Percentiles rank a stretch among this genome's conserved stretches.
These are phyloP conservation scores for Eucalyptus globulus DNA, from an alignment of 345 rosid species.

Conservation along the genomic window DNA sequence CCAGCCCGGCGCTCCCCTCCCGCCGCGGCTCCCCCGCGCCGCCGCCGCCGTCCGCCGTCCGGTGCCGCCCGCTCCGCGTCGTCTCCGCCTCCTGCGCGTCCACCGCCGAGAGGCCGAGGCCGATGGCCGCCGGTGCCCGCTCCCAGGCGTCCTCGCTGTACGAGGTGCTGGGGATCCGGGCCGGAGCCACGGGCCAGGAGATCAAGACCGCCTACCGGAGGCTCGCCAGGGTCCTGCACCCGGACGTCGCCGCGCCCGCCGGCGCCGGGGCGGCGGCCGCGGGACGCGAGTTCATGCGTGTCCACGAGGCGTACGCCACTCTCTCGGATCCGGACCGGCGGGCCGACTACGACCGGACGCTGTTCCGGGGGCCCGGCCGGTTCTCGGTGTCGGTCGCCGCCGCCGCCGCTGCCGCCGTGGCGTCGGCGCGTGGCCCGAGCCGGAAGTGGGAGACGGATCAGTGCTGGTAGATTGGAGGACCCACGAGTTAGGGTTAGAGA, in stretches of 20 bases:
- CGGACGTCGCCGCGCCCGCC: constrained; percentile 31
- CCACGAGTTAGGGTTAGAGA: neutral
- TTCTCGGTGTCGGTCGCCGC: neutral
- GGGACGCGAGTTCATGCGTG: constrained; percentile 32
- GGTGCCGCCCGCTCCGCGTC: constrained; percentile 18
- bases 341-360: constrained; percentile 38
- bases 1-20: neutral
- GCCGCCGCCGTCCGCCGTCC: neutral
- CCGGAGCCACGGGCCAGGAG: constrained; percentile 42
- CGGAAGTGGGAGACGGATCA: constrained; percentile 69
- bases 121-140: neutral
- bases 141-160: constrained; percentile 24
- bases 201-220: constrained; percentile 59
- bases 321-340: constrained; percentile 57
- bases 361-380: constrained; percentile 9
- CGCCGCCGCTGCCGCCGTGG: neutral
- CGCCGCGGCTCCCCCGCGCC: neutral
- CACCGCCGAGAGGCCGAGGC: constrained; percentile 24
- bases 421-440: constrained; percentile 5
- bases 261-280: neutral
- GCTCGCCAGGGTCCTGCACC: constrained; percentile 54
- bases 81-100: constrained; percentile 24
- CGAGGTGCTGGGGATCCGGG: constrained; percentile 46
- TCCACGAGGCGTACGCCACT: constrained; percentile 57
- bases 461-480: constrained; percentile 34